Evolutionary conservation across 2,329 filamentous ascomycete genomes (phyloP), one percentile per base, ranked within the genome.

Genomic region (Fusarium incarnatum): DNA sequence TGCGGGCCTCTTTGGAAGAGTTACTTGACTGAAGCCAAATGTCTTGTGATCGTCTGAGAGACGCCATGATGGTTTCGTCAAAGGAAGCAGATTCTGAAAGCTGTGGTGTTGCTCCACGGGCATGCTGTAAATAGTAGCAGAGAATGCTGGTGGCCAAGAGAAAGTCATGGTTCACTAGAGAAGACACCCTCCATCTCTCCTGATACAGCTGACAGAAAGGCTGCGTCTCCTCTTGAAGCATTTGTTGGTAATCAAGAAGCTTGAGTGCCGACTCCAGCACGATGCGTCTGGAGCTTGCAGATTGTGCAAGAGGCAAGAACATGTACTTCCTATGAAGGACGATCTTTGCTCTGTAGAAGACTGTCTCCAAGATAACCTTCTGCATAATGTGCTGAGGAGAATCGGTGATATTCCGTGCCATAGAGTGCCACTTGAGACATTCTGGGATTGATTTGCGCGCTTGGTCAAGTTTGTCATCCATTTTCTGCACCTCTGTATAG

Each of bases 131-230:
- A 11, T 64, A 64, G 10, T 32, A 56, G 1, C 60, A 64, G 5
- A 63, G 30, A 0, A 64, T 49, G 1, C 57, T 62, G 0, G 60
- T 63, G 0, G 60, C 60, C 0, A 64, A 37, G 4, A 64, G 20
- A 4, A 64, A 64, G 3, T 64, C 61, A 1, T 64, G 61, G 20
- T 57, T 64, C 0, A 64, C 45, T 0, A 64, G 6, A 6, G 61
- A 64, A 3, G 61, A 64, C 2, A 64, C 28, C 1, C 61, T 56
- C 61, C 61, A 64, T 5, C 61, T 50, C 7, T 64, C 61, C 8
- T 64, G 61, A 8, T 64, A 64, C 0, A 64, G 42, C 11, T 64
- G 61, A 8, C 61, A 64, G 13, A 64, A 64, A 0, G 61, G 61
- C 2, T 64, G 40, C 0, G 40, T 42, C 7, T 64, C 61, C 5